phyloP scores from a whole-genome alignment of 1,139 yeast genomes.

The Kurtzmaniella quercitrusa region DNA sequence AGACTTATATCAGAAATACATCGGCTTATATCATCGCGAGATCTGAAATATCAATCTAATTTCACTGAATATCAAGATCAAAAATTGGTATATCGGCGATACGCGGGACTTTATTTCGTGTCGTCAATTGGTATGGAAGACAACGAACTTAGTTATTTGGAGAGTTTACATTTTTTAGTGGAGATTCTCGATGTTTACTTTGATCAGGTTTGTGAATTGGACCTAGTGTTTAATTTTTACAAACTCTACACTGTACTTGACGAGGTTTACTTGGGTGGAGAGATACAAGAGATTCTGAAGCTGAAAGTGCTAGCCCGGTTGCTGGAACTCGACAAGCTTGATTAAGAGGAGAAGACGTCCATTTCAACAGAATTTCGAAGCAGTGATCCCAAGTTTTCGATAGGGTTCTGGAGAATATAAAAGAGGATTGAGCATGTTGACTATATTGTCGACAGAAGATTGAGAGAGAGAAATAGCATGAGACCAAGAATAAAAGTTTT shows the following conservation, averaged over 20 bases:
- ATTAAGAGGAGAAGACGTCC: conserved; percentile 17
- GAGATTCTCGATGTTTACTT: conserved; percentile 85
- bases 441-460: no score
- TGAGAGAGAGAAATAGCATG: no score
- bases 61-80: conserved; percentile 71
- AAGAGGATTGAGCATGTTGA: no score
- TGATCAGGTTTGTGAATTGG: conserved; percentile 90
- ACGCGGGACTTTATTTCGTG: conserved; percentile 88
- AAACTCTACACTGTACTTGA: conserved; percentile 69
- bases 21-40: conserved; percentile 75
- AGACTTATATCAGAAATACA: conserved; percentile 69
- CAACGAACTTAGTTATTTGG: conserved; percentile 77
- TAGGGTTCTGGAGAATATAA: no score
- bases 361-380: no score
- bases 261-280: conserved; percentile 77
- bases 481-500: no score
- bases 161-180: conserved; percentile 82
- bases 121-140: conserved; percentile 73
- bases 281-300: conserved; percentile 70
- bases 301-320: conserved; percentile 52
- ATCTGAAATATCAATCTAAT: conserved; percentile 77
- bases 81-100: conserved; percentile 80
- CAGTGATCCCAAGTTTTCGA: no score
- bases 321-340: conserved; percentile 44
- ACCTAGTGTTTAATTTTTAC: conserved; percentile 77